Evolutionary conservation across 352 stramenopile genomes (phyloP).

Genomic region (Globisporangium carolinianum): DNA sequence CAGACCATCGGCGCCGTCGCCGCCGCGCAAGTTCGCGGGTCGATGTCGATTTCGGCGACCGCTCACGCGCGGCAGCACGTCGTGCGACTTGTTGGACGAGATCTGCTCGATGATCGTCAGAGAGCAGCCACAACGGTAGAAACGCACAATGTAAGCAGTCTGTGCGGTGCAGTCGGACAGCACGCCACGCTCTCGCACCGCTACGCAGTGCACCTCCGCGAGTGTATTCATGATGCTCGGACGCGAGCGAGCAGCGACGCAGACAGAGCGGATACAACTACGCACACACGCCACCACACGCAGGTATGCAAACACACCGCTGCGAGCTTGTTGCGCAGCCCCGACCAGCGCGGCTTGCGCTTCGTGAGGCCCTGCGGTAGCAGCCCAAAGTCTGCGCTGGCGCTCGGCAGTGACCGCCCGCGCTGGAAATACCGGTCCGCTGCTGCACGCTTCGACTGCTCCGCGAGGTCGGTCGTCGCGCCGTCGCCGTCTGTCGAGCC

Average conservation of each 20-base stretch:
- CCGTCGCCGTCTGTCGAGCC: slow-evolving; percentile 4
- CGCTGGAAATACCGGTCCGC: slow-evolving; percentile 8
- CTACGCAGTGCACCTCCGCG: too few species aligned
- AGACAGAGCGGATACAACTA: too few species aligned
- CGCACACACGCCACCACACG: too few species aligned
- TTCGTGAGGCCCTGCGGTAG: slow-evolving; percentile 15
- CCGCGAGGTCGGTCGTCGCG: slow-evolving; percentile 3
- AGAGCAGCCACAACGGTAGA: background rate
- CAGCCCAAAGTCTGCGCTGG: background rate
- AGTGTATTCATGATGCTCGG: too few species aligned
- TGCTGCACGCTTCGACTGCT: background rate
- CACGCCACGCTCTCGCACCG: too few species aligned
- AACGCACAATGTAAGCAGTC: background rate
- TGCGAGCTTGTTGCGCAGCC: slow-evolving; percentile 24
- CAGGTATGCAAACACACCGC: slow-evolving; percentile 8
- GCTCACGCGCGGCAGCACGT: slow-evolving; percentile 16
- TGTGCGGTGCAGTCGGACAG: background rate
- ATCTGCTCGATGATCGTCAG: slow-evolving; percentile 3
- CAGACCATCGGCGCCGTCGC: slow-evolving; percentile 10
- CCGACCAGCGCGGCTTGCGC: slow-evolving; percentile 31
- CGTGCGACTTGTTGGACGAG: background rate
- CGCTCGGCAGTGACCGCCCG: slow-evolving; percentile 9
- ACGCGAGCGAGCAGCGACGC: too few species aligned
- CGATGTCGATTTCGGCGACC: slow-evolving; percentile 14
- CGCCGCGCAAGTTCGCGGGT: slow-evolving; percentile 9